phyloP scores from a whole-genome alignment of 2,329 filamentous ascomycete genomes.

The Clarireedia hainanense region DNA sequence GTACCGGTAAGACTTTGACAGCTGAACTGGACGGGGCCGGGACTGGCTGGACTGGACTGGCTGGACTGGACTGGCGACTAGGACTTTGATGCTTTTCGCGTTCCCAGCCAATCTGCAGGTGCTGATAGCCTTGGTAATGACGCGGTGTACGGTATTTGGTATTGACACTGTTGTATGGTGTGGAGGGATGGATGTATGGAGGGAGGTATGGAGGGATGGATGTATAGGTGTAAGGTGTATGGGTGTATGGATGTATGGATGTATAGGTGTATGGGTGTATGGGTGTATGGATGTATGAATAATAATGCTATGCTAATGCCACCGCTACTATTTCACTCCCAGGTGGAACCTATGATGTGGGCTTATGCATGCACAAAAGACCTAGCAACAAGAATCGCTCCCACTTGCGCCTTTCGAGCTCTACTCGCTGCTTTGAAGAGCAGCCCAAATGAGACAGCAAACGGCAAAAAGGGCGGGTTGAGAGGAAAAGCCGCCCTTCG shows the following conservation, averaged over 20 bases:
- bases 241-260: background rate
- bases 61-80: no score
- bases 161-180: slow-evolving; percentile 3
- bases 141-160: background rate
- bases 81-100: background rate
- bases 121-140: background rate
- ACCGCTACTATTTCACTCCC: background rate
- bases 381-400: background rate
- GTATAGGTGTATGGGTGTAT: background rate
- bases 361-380: slow-evolving; percentile 25
- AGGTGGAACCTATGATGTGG: slow-evolving; percentile 8
- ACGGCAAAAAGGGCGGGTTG: no score
- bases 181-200: slow-evolving; percentile 1
- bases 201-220: no score
- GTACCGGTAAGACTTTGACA: no score
- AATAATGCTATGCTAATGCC: background rate
- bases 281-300: background rate
- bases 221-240: no score
- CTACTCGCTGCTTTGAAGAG: no score
- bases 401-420: background rate
- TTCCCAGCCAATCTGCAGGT: background rate
- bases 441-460: no score
- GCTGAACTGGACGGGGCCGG: no score
- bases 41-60: no score
- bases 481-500: no score